A percentile compares a stretch with the other conserved stretches of the same genome.
These are phyloP conservation scores for Lycium barbarum DNA, from an alignment of 257 asterid genomes.

Conservation along the genomic window DNA sequence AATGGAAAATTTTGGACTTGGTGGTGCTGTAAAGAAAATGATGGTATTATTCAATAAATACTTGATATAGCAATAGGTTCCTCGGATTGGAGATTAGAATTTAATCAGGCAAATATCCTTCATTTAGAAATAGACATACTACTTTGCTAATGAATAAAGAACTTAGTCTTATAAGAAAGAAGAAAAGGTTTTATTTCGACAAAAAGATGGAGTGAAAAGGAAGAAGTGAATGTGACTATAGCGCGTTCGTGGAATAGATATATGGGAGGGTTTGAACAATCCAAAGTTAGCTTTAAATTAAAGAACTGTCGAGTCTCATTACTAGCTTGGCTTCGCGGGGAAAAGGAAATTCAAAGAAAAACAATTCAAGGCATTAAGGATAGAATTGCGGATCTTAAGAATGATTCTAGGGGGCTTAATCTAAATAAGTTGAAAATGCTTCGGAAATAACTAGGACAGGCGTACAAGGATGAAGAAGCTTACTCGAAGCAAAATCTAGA, in stretches of 20 bases:
- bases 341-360: neutral
- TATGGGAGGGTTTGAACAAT: neutral
- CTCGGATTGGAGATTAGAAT: neutral
- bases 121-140: neutral
- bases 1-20: neutral
- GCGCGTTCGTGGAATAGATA: neutral
- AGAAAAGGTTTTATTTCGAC: too few species aligned
- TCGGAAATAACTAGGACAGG: too few species aligned
- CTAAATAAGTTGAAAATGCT: too few species aligned
- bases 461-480: too few species aligned
- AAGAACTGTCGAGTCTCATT: neutral
- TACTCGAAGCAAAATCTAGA: too few species aligned
- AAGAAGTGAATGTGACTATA: too few species aligned
- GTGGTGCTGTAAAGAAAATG: neutral
- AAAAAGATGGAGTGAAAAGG: neutral
- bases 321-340: neutral
- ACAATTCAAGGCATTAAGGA: neutral
- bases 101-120: neutral
- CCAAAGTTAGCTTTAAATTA: neutral
- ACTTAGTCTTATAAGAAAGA: too few species aligned
- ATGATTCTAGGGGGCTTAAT: accelerated
- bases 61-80: neutral
- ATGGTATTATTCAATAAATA: neutral
- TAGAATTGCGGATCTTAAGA: too few species aligned
- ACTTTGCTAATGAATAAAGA: neutral